These are phyloP conservation scores for Cercophora scortea DNA, from an alignment of 495 filamentous ascomycete species.

Conservation along the genomic window DNA sequence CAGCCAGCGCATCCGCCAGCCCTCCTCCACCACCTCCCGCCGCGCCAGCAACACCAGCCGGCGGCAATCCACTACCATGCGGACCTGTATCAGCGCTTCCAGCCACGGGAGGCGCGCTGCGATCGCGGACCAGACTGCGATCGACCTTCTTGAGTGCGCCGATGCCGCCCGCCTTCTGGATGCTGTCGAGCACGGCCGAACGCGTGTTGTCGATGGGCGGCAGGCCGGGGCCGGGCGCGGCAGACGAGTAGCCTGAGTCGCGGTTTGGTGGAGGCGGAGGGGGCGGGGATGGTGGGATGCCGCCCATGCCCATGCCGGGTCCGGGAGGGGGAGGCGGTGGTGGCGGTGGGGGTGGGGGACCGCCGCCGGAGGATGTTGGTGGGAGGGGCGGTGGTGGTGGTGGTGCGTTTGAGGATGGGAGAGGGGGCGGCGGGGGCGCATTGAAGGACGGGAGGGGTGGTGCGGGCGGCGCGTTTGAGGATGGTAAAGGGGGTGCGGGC, in stretches of 20 bases:
- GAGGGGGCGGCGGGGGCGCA: conserved; percentile 26
- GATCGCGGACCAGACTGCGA: conserved; percentile 66
- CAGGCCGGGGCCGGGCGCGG: conserved; percentile 33
- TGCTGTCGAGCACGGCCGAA: conserved; percentile 69
- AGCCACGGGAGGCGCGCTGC: conserved; percentile 64
- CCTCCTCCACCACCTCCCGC: conserved; percentile 45
- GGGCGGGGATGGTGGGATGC: conserved; percentile 52
- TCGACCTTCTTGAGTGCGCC: conserved; percentile 74
- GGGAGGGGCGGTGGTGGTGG: conserved; percentile 32
- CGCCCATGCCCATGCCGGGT: conserved; percentile 41
- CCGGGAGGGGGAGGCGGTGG: conserved; percentile 44
- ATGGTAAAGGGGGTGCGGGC: conserved; percentile 34
- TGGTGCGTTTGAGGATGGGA: conserved; percentile 21
- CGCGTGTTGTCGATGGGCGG: conserved; percentile 41
- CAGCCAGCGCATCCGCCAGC: conserved; percentile 75
- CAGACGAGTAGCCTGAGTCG: conserved; percentile 50
- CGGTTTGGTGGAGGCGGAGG: conserved; percentile 58
- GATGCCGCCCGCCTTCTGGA: conserved; percentile 68
- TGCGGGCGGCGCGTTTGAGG: conserved; percentile 26
- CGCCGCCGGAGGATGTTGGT: conserved; percentile 20
- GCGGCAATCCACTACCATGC: conserved; percentile 47
- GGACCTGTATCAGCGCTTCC: conserved; percentile 47
- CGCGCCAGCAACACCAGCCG: conserved; percentile 41
- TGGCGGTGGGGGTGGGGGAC: conserved; percentile 35
- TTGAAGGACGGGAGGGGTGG: conserved; percentile 21